Base-by-base conservation (phyloP, 2,329 filamentous ascomycete genomes). In the Pezicula neosporulosa region DNA sequence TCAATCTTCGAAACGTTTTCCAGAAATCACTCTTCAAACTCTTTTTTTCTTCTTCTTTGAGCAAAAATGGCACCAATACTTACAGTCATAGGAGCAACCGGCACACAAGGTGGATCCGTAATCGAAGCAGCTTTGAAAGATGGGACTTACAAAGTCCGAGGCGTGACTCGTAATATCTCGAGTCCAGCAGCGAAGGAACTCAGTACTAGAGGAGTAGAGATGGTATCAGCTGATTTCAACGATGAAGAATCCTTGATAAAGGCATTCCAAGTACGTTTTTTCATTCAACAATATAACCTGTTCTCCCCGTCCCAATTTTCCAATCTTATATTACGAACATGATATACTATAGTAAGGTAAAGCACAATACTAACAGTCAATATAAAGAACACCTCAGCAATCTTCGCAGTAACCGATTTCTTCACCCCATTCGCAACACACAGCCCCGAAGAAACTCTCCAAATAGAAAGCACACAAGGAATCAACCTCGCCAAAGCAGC, bases 351-450 rank as follows among this genome's bases (percentile, higher is more conserved):
- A 48, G 13, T 51, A 41, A 36, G 7, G n/a, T 24, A n/a, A n/a
- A n/a, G n/a, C n/a, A n/a, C n/a, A n/a, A n/a, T n/a, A n/a, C n/a
- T n/a, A n/a, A n/a, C n/a, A n/a, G n/a, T n/a, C n/a, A n/a, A n/a
- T n/a, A n/a, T n/a, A n/a, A n/a, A n/a, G n/a, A n/a, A n/a, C n/a
- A n/a, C 75, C 30, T 71, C 74, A 51, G 62, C 72, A 52, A 78
- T 82, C 53, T 82, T 81, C 64, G 71, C 72, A 54, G 74, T 79
- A 47, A 82, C 78, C 0, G 72, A 82, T 53, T 82, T 77, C 64
- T 82, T 74, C 75, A 71, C 77, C 47, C 69, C 72, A 3, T 78
- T 78, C 59, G 56, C 68, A 58, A 65, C 68, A 1, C 12, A 58
- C 6, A 60, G 63, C 1, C 55, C 64, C 8, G 60, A 68, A 4